Conservation (phyloP, 78 protist genomes). For the Tieghemostelium lacteum region DNA sequence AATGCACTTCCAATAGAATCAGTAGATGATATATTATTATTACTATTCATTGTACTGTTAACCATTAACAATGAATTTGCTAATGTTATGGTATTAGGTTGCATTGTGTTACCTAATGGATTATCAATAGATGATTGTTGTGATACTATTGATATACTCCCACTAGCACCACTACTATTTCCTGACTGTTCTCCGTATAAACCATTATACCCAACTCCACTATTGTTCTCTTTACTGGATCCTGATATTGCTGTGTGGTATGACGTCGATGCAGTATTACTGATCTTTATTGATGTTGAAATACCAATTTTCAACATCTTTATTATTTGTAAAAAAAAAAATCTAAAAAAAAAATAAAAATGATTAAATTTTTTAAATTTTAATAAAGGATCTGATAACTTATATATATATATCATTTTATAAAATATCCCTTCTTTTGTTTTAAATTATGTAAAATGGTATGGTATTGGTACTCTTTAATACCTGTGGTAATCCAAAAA, state of each 20-base stretch:
- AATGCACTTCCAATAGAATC: conserved; percentile 28
- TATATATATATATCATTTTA: too few species aligned
- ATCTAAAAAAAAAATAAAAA: too few species aligned
- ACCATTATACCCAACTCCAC: too few species aligned
- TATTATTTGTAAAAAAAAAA: not conserved
- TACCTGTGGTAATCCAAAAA: too few species aligned
- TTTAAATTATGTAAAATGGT: too few species aligned
- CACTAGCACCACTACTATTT: not conserved
- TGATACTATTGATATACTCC: not conserved
- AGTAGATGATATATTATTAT: not conserved
- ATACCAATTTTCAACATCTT: conserved; percentile 59
- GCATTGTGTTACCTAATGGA: not conserved
- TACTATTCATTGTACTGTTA: not conserved
- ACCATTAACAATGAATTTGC: not conserved
- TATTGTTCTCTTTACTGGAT: too few species aligned
- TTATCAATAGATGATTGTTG: conserved; percentile 2
- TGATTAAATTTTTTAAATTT: too few species aligned
- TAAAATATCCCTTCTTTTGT: too few species aligned
- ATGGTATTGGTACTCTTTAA: too few species aligned
- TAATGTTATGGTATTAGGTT: not conserved
- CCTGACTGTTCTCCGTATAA: too few species aligned
- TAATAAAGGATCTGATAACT: too few species aligned
- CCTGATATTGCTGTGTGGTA: conserved; percentile 47
- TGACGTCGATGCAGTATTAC: conserved; percentile 21
- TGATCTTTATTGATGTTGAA: conserved; percentile 35